Base-by-base conservation (phyloP, 164 flowering plant genomes). In the Annona squamosa region DNA sequence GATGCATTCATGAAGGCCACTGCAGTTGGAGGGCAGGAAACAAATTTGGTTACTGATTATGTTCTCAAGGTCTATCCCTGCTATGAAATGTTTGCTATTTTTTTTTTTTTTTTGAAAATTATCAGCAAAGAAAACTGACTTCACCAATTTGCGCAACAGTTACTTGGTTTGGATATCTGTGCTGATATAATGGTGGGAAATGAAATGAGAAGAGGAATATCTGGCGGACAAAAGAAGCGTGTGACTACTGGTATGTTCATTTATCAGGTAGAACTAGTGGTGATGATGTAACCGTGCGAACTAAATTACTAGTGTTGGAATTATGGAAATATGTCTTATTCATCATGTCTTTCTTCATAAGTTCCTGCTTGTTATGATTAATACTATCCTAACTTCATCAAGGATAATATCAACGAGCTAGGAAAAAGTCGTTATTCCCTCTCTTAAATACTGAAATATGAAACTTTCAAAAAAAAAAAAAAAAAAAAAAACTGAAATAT, bases 1-100 rank as follows among this genome's bases (percentile, higher is more conserved):
- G 92, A 88, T 76, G 87, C 87, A 2, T 88, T 83, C 79, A 85
- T 86, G 90, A 88, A 88, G 74, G 90, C 92, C 45, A 86, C 86
- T 18, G 86, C 90, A 17, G 59, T 88, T 71, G 80, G 78, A 45
- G 88, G 90, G 63, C 88, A 87, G 68, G 80, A 82, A 78, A 80
- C 87, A 42, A 88, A 81, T 77, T 71, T 88, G 57, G 79, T 82
- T 44, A 86, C 92, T 0, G 90, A 87, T 70, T 87, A 84, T 73
- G 75, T 81, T 71, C 86, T 88, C 73, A 88, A 87, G 90, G 91
- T 88, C 75, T 42, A 79, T 73, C 67, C 43, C 67, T 67, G 65
- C 56, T 17, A 37, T 57, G n/a, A 59, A 63, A 63, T 26, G 66
- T 63, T 63, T 26, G 18, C 66, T 42, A 17, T 63, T 26, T 7